These are phyloP conservation scores for Nicotiana obtusifolia DNA, from an alignment of 257 asterid species.

Conservation along the genomic window DNA sequence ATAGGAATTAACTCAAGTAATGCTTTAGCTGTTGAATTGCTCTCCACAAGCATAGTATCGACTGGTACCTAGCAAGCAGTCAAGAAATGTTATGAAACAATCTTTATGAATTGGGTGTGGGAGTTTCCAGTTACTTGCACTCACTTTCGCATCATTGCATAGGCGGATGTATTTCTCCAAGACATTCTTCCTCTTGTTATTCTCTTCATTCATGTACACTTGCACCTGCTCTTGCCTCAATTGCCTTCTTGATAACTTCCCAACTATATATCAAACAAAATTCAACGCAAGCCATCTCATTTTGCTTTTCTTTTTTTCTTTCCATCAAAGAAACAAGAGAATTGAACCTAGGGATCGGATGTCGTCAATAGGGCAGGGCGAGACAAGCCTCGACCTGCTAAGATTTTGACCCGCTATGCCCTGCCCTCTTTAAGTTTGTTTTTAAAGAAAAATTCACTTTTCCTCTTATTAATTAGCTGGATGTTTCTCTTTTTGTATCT, in stretches of 20 bases:
- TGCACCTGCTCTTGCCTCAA: constrained; percentile 59
- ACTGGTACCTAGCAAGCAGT: constrained; percentile 42
- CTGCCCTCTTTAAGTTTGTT: too few species aligned
- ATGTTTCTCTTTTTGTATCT: too few species aligned
- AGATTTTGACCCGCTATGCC: too few species aligned
- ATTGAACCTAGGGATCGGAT: too few species aligned
- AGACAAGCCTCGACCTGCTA: too few species aligned
- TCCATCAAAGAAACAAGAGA: too few species aligned
- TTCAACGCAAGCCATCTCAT: not conserved
- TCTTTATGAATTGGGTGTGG: not conserved
- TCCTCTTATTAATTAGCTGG: too few species aligned
- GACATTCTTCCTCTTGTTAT: constrained; percentile 49
- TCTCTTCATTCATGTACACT: constrained; percentile 56
- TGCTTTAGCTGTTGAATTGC: constrained; percentile 62
- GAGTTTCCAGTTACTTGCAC: not conserved
- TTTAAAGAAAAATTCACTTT: too few species aligned
- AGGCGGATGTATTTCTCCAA: constrained; percentile 54
- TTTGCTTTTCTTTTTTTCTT: not conserved
- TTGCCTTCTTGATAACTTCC: constrained; percentile 72
- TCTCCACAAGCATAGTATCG: constrained; percentile 80
- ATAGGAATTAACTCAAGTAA: constrained; percentile 58
- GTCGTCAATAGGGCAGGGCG: too few species aligned
- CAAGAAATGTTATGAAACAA: not conserved
- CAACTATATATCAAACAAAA: constrained; percentile 35
- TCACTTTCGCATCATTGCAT: constrained; percentile 56